Evolutionary conservation across 352 stramenopile genomes (phyloP).

Genomic region (Globisporangium nagaii): DNA sequence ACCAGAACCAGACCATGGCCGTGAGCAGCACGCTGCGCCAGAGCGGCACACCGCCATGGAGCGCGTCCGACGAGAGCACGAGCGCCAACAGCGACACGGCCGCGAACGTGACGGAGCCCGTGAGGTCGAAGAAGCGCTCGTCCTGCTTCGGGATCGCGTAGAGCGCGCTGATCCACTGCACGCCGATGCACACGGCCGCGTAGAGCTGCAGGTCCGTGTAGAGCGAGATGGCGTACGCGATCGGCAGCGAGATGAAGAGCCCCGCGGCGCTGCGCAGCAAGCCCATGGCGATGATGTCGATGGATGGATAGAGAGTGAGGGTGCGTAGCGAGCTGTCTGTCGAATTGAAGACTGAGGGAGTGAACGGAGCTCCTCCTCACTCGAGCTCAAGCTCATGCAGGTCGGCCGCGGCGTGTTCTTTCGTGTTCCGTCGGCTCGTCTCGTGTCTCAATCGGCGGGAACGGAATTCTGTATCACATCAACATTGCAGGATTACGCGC

Average conservation of each 20-base stretch:
- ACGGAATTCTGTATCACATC: background rate
- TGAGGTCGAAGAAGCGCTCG: constrained; percentile 83
- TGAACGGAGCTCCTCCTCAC: background rate
- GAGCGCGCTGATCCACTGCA: constrained; percentile 64
- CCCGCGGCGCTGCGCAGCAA: constrained; percentile 38
- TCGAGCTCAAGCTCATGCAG: too few species aligned
- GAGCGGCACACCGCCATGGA: constrained; percentile 11
- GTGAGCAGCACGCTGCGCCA: constrained; percentile 59
- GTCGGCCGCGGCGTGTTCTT: background rate
- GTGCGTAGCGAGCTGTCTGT: background rate
- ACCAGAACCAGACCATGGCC: constrained; percentile 74
- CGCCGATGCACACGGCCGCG: constrained; percentile 37
- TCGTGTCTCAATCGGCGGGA: background rate
- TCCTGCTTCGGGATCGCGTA: constrained; percentile 64
- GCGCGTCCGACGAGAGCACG: constrained; percentile 3
- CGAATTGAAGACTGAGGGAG: background rate
- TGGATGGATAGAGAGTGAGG: too few species aligned
- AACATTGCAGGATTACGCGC: background rate
- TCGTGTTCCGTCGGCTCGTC: background rate
- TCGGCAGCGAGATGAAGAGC: constrained; percentile 24
- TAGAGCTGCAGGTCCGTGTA: constrained; percentile 41
- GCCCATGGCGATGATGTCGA: constrained; percentile 15
- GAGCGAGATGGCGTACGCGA: constrained; percentile 29
- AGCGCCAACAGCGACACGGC: constrained; percentile 47
- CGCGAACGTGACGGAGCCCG: constrained; percentile 70